Evolutionary conservation across 805 yeast genomes (phyloP).

Genomic region (Lachancea meyersii): DNA sequence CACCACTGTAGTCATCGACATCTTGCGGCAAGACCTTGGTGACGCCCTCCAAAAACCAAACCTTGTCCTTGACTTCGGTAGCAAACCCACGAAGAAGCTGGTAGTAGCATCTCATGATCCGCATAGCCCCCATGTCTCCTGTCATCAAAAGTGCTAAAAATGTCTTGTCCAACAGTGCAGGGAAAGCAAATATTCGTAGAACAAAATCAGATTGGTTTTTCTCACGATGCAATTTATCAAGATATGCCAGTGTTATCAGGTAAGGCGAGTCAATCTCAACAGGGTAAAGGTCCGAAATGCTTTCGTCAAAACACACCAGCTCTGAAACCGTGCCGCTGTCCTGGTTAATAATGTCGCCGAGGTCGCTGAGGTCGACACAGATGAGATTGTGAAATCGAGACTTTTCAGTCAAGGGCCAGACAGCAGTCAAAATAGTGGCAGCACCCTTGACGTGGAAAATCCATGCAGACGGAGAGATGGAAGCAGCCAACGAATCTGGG

Average conservation of each 20-base stretch:
- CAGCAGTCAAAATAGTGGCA: constrained; percentile 89
- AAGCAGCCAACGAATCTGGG: constrained; percentile 21
- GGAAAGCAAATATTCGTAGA: constrained; percentile 82
- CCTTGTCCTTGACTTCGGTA: constrained; percentile 78
- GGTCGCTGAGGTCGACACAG: constrained; percentile 83
- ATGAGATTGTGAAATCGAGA: constrained; percentile 64
- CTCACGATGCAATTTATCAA: constrained; percentile 77
- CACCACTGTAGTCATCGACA: constrained; percentile 84
- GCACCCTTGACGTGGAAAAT: constrained; percentile 96
- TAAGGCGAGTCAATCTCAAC: constrained; percentile 79
- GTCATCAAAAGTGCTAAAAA: constrained; percentile 72
- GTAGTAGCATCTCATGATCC: constrained; percentile 86
- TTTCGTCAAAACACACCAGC: constrained; percentile 77
- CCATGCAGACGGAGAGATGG: constrained; percentile 92
- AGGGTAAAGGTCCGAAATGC: constrained; percentile 80
- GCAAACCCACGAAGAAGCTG: constrained; percentile 74
- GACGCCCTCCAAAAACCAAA: constrained; percentile 93
- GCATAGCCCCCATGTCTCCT: constrained; percentile 82
- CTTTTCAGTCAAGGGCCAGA: constrained; percentile 79
- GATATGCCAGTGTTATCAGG: constrained; percentile 76
- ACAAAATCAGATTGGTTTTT: constrained; percentile 81
- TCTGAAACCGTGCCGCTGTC: constrained; percentile 43
- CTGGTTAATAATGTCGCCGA: constrained; percentile 55
- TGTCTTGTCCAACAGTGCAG: constrained; percentile 79
- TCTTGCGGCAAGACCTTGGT: constrained; percentile 84